Percentiles rank a stretch among this genome's conserved stretches.
phyloP scores from a whole-genome alignment of 2,329 filamentous ascomycete genomes.

The Albophoma yamanashiensis region DNA sequence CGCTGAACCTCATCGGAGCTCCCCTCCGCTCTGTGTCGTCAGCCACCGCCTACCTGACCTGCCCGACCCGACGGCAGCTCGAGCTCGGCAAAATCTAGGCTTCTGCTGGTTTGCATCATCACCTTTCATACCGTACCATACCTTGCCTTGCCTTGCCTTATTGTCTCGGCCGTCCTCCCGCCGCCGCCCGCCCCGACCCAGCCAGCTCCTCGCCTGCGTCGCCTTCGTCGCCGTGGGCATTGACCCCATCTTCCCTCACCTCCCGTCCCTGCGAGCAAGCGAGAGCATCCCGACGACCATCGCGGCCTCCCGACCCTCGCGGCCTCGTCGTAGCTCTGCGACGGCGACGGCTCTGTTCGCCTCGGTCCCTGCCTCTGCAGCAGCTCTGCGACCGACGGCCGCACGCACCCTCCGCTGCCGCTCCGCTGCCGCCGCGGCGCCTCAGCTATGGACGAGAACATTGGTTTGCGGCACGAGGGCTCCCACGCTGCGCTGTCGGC shows the following conservation, averaged over 20 bases:
- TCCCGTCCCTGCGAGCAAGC: neutral
- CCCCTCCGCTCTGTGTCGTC: neutral
- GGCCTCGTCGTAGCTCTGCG: neutral
- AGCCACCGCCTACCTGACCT: neutral
- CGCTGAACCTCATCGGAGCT: neutral
- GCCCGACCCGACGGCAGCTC: neutral
- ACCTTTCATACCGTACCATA: neutral
- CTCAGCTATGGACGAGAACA: slow-evolving; percentile 26
- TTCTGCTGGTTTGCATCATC: slow-evolving; percentile 4
- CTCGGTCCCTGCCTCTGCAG: neutral
- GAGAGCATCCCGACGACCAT: neutral
- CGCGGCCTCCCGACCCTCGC: neutral
- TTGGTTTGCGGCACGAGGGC: slow-evolving; percentile 21
- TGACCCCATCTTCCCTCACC: neutral
- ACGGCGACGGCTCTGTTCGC: neutral
- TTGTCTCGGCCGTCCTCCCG: neutral
- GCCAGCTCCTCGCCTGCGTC: neutral
- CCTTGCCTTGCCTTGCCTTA: neutral
- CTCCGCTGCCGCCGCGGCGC: neutral
- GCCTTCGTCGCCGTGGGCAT: neutral
- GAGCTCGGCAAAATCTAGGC: slow-evolving; percentile 3
- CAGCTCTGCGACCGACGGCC: neutral
- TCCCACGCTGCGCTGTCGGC: slow-evolving; percentile 18
- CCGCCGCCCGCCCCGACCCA: neutral
- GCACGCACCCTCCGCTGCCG: neutral